Conservation (phyloP, 441 rosid genomes). For the Mallotus repandus region DNA sequence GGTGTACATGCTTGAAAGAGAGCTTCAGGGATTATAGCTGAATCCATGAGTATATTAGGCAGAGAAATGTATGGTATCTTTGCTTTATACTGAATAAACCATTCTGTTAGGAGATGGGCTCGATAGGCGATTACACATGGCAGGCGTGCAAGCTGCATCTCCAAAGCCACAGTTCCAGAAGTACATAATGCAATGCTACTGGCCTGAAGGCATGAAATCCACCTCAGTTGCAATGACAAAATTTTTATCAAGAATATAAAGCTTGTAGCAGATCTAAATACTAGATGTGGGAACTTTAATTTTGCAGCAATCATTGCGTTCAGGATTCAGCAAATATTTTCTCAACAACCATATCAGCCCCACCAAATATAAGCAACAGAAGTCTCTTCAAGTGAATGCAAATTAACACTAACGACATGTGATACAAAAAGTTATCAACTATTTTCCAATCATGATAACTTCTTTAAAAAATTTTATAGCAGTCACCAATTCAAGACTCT, state of each 20-base stretch:
- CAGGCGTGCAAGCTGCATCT: conserved; percentile 73
- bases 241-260: background rate
- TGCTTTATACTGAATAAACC: conserved; percentile 68
- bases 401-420: background rate
- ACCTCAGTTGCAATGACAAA: background rate
- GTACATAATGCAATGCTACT: conserved; percentile 82
- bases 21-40: conserved; percentile 77
- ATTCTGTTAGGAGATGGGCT: conserved; percentile 75
- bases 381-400: background rate
- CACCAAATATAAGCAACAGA: background rate
- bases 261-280: too few relatives aligned
- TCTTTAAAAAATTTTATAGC: background rate
- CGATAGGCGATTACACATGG: conserved; percentile 83
- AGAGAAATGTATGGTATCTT: conserved; percentile 82
- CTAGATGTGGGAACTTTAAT: too few relatives aligned
- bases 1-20: conserved; percentile 76
- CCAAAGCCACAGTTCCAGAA: conserved; percentile 92
- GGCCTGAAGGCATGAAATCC: conserved; percentile 46
- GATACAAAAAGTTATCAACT: background rate
- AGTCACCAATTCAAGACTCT: background rate
- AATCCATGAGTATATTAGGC: conserved; percentile 75
- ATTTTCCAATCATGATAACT: background rate
- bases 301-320: background rate
- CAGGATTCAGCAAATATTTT: background rate
- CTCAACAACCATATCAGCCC: background rate